Conservation (phyloP, 2,329 filamentous ascomycete genomes). For the Ophiostoma ips region DNA sequence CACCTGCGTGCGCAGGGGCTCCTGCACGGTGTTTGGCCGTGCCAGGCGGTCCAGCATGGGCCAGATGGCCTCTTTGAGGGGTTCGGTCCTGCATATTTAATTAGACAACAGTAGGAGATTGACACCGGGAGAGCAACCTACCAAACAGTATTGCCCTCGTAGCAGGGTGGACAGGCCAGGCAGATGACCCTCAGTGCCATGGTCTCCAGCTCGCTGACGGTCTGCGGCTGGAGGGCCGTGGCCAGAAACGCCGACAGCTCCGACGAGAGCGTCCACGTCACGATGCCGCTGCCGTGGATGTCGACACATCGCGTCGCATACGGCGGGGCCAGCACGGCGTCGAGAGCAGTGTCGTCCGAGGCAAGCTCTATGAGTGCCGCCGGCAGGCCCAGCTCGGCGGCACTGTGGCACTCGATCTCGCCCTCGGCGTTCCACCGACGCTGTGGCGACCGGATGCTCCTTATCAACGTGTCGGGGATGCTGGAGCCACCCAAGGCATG, state of each 20-base stretch:
- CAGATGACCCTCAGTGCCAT: slow-evolving; percentile 17
- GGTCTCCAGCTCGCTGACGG: slow-evolving; percentile 12
- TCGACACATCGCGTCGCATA: background rate
- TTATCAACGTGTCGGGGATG: slow-evolving; percentile 17
- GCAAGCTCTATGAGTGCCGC: background rate
- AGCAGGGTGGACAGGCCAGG: slow-evolving; percentile 20
- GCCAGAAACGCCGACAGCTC: background rate
- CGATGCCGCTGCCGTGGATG: background rate
- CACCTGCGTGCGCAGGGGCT: slow-evolving; percentile 13
- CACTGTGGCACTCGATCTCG: slow-evolving; percentile 16
- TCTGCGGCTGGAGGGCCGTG: background rate
- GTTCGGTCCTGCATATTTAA: slow-evolving; percentile 10
- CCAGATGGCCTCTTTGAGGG: slow-evolving; percentile 15
- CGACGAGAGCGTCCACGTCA: background rate
- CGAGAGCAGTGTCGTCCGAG: background rate
- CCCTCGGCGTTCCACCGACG: slow-evolving; percentile 16
- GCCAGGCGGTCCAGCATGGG: slow-evolving; percentile 11
- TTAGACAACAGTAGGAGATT: too few relatives aligned
- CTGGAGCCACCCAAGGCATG: slow-evolving; percentile 11
- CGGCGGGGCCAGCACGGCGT: background rate
- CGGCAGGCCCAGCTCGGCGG: slow-evolving; percentile 16
- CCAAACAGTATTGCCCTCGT: slow-evolving; percentile 20
- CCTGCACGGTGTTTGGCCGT: background rate
- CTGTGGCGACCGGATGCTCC: slow-evolving; percentile 13
- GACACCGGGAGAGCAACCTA: background rate